Conservation (phyloP, 2,329 filamentous ascomycete species). For the Endocalyx cinctus region DNA sequence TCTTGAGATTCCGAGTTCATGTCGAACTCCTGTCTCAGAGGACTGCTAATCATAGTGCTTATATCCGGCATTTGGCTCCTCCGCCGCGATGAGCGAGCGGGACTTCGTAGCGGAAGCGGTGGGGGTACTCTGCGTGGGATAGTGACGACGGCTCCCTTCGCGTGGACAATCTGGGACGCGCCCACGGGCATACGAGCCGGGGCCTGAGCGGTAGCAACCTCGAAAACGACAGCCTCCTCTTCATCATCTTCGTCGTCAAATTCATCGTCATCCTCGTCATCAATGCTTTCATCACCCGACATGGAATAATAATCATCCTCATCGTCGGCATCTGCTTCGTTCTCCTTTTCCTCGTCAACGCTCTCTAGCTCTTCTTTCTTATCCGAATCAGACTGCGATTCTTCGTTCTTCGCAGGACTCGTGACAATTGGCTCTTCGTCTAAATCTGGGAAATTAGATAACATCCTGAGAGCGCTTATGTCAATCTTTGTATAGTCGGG, state of each 20-base stretch:
- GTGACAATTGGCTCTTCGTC: slow-evolving; percentile 23
- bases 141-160: slow-evolving; percentile 74
- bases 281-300: slow-evolving; percentile 45
- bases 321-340: slow-evolving; percentile 26
- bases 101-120: slow-evolving; percentile 72
- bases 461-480: slow-evolving; percentile 42
- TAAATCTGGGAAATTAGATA: slow-evolving; percentile 37
- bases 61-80: slow-evolving; percentile 60
- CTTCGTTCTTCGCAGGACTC: not conserved
- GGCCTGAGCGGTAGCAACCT: slow-evolving; percentile 56
- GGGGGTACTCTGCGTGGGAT: slow-evolving; percentile 79
- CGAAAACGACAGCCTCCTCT: slow-evolving; percentile 65
- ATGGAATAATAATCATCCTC: slow-evolving; percentile 26
- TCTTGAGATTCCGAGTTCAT: slow-evolving; percentile 16
- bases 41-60: slow-evolving; percentile 39
- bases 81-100: slow-evolving; percentile 55
- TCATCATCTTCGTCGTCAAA: slow-evolving; percentile 42
- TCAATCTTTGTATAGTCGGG: slow-evolving; percentile 59
- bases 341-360: slow-evolving; percentile 15
- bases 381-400: not conserved
- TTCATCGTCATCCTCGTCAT: slow-evolving; percentile 45
- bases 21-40: slow-evolving; percentile 45
- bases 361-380: slow-evolving; percentile 3
- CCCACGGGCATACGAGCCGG: slow-evolving; percentile 54
- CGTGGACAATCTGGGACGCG: slow-evolving; percentile 62